Conservation (phyloP, 208 protist species). For the Phytomonas sp. region DNA sequence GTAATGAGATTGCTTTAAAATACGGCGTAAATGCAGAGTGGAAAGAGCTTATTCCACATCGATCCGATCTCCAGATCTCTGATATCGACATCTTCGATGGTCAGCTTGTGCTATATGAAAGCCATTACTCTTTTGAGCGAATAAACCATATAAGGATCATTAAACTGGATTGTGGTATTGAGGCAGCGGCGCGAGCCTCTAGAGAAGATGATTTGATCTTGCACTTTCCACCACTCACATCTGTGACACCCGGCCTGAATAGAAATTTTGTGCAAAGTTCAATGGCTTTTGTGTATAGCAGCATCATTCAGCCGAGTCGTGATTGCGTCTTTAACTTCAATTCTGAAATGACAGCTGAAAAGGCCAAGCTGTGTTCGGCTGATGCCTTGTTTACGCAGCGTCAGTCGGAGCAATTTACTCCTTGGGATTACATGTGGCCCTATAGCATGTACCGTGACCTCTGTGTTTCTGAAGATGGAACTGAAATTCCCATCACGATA, state of each 20-base stretch:
- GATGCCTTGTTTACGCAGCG: slow-evolving; percentile 86
- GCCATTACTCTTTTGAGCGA: slow-evolving; percentile 79
- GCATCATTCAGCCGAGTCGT: slow-evolving; percentile 67
- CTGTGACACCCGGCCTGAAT: slow-evolving; percentile 80
- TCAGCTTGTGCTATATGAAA: slow-evolving; percentile 71
- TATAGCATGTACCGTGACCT: slow-evolving; percentile 88
- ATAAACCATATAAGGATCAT: slow-evolving; percentile 80
- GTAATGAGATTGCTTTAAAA: slow-evolving; percentile 73
- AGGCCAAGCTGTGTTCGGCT: slow-evolving; percentile 50
- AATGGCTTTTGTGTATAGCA: slow-evolving; percentile 86
- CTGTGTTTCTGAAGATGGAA: slow-evolving; percentile 74
- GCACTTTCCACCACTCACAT: slow-evolving; percentile 73
- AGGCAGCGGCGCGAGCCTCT: slow-evolving; percentile 32
- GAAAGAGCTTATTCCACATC: slow-evolving; percentile 82
- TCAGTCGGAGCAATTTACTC: slow-evolving; percentile 85
- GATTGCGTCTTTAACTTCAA: slow-evolving; percentile 85
- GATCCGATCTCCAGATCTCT: slow-evolving; percentile 72
- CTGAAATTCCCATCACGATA: slow-evolving; percentile 85
- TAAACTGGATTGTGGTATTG: slow-evolving; percentile 45
- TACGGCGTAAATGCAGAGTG: slow-evolving; percentile 29
- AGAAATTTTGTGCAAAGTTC: slow-evolving; percentile 86
- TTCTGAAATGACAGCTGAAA: slow-evolving; percentile 58
- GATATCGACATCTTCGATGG: slow-evolving; percentile 84
- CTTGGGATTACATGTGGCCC: slow-evolving; percentile 92
- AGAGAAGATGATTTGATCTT: slow-evolving; percentile 73